These are phyloP conservation scores for Nannizzia gypsea DNA, from an alignment of 2,329 filamentous ascomycete genomes.

Conservation along the genomic window DNA sequence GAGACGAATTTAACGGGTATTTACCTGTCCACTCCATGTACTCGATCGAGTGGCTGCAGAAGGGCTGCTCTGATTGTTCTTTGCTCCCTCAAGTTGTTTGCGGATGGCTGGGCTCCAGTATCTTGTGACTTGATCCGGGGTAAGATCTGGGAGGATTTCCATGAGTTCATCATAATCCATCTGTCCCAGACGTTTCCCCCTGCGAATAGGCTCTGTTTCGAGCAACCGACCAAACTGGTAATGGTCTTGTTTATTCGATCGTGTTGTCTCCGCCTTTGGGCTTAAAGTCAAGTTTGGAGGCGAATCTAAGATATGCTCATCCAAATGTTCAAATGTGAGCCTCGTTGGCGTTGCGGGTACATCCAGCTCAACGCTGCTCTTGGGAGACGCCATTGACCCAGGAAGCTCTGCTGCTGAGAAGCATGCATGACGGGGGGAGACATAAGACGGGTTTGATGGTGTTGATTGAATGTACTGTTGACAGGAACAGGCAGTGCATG, in stretches of 20 bases:
- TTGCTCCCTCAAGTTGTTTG: not conserved
- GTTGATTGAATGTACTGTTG: not conserved
- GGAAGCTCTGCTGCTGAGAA: constrained; percentile 11
- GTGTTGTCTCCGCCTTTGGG: not conserved
- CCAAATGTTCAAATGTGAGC: constrained; percentile 6
- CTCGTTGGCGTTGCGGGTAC: constrained; percentile 6
- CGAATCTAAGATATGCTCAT: not conserved
- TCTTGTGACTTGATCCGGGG: constrained; percentile 10
- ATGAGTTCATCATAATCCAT: constrained; percentile 13
- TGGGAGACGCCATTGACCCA: not conserved
- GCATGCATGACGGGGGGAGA: constrained; percentile 3
- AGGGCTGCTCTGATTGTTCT: not conserved
- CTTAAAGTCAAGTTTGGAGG: constrained; percentile 6
- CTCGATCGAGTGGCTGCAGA: not conserved
- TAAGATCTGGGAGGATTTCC: constrained; percentile 10
- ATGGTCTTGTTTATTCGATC: not conserved
- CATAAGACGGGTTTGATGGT: not conserved
- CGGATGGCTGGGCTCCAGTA: constrained; percentile 11
- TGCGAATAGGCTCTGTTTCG: constrained; percentile 4
- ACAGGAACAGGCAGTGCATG: not conserved
- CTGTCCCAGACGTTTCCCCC: constrained; percentile 4
- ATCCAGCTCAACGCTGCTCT: constrained; percentile 10
- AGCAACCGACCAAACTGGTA: not conserved
- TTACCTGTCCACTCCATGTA: not conserved
- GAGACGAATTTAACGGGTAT: too few species aligned